phyloP scores from a whole-genome alignment of 352 stramenopile species.

The Pythium periplocum region DNA sequence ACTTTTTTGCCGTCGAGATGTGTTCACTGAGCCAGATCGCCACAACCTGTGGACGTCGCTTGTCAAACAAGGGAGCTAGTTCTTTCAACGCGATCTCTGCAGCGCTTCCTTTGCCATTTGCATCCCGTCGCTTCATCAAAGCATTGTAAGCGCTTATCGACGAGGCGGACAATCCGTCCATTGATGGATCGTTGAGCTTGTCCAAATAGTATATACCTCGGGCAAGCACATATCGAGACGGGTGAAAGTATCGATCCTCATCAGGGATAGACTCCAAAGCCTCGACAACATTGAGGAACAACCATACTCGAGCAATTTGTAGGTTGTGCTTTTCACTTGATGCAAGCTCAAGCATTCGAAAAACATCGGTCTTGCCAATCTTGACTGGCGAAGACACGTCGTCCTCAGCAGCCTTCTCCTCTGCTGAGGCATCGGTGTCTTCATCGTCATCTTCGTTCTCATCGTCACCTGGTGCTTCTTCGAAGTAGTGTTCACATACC shows the following conservation, averaged over 20 bases:
- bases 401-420: neutral
- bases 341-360: conserved; percentile 21
- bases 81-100: conserved; percentile 24
- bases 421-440: conserved; percentile 1
- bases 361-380: conserved; percentile 39
- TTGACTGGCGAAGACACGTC: conserved; percentile 5
- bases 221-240: conserved; percentile 54
- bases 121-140: neutral
- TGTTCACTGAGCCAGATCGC: conserved; percentile 73
- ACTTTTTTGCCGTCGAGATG: conserved; percentile 62
- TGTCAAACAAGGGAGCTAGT: conserved; percentile 30
- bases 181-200: neutral
- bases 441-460: conserved; percentile 15
- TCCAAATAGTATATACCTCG: conserved; percentile 50
- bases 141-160: conserved; percentile 1
- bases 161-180: neutral
- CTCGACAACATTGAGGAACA: conserved; percentile 61
- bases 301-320: conserved; percentile 28
- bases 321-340: conserved; percentile 1
- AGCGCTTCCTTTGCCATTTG: conserved; percentile 1
- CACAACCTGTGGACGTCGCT: conserved; percentile 26
- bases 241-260: conserved; percentile 80
- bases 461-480: conserved; percentile 31
- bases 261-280: conserved; percentile 70
- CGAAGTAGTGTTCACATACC: conserved; percentile 53